Base-by-base conservation (phyloP, 108 stramenopile genomes). In the Schizochytrium sp. region DNA sequence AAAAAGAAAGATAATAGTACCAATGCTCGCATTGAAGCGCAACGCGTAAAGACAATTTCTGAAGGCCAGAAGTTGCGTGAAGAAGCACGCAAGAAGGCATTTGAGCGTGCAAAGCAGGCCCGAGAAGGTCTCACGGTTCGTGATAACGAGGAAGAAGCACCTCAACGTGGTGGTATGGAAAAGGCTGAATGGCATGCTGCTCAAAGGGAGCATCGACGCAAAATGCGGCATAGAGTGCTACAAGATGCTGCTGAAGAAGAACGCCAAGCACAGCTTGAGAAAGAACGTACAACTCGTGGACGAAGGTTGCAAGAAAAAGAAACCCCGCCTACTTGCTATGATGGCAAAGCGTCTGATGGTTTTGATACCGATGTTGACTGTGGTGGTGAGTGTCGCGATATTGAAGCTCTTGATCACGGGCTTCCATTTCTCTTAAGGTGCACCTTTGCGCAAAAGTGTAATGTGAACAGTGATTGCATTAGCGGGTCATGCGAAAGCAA, bases 331-430 rank as follows among this genome's bases (percentile, higher is more conserved):
- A 38, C 76, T 40, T 83, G 76, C 76, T 10, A 10, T 55, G 47
- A 83, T 40, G 47, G 76, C 76, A 5, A 83, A 42, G n/a, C 28
- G n/a, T 15, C 10, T 53, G 64, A 12, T 2, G 76, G 76, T n/a
- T 55, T 83, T 49, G 76, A 83, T 10, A 55, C 76, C 10, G 76
- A 83, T 1, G 76, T 83, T 2, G 76, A 83, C 76, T 83, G 76
- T 53, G 76, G 76, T 42, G 76, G 76, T 38, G 76, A 83, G 15
- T 83, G 76, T 28, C 8, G 76, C 8, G 53, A 55, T 55, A 17
- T 28, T 46, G 55, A 10, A 5, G 47, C 38, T 28, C 76, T 49
- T 10, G 1, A 49, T 38, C 53, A 40, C 47, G 76, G 76, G 5
- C 8, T 83, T 10, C 5, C 45, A 10, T 49, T 55, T 10, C 47